phyloP scores from a whole-genome alignment of 148 eudicot genomes.

The Pouteria glomerata region DNA sequence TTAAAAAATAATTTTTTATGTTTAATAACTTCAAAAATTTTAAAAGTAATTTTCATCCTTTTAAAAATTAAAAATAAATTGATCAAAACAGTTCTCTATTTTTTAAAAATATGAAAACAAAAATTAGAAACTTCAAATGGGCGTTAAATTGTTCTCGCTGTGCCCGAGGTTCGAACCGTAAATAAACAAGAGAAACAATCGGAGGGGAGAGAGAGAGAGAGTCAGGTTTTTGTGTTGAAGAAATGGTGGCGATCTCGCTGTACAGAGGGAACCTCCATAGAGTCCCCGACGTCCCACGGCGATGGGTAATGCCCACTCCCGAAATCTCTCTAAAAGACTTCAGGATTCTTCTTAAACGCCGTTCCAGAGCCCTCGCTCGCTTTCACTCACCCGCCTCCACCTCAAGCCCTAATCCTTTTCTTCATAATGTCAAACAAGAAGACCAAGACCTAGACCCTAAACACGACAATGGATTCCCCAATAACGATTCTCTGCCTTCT shows the following conservation, averaged over 20 bases:
- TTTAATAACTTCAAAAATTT: too few relatives aligned
- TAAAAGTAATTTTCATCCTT: too few relatives aligned
- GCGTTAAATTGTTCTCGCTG: too few relatives aligned
- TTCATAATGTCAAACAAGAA: slow-evolving; percentile 1
- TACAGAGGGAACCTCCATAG: slow-evolving; percentile 89
- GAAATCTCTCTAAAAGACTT: slow-evolving; percentile 56
- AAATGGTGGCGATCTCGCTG: slow-evolving; percentile 84
- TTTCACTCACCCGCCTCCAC: slow-evolving; percentile 30
- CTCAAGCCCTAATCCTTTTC: slow-evolving; percentile 23
- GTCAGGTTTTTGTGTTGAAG: not conserved
- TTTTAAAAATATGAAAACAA: too few relatives aligned
- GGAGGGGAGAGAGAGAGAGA: not conserved
- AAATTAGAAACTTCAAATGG: too few relatives aligned
- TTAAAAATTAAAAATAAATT: too few relatives aligned
- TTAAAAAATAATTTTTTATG: too few relatives aligned
- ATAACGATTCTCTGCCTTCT: slow-evolving; percentile 3
- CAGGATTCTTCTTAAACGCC: slow-evolving; percentile 58
- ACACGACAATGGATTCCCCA: not conserved
- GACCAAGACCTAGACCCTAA: not conserved
- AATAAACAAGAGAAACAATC: too few relatives aligned
- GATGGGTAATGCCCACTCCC: slow-evolving; percentile 59
- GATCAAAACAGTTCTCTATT: too few relatives aligned
- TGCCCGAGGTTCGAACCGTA: too few relatives aligned
- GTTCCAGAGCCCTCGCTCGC: slow-evolving; percentile 61
- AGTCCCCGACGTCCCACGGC: slow-evolving; percentile 50